These are phyloP conservation scores for Clitopilus hobsonii DNA, from an alignment of 768 basidiomycete genomes.

Conservation along the genomic window DNA sequence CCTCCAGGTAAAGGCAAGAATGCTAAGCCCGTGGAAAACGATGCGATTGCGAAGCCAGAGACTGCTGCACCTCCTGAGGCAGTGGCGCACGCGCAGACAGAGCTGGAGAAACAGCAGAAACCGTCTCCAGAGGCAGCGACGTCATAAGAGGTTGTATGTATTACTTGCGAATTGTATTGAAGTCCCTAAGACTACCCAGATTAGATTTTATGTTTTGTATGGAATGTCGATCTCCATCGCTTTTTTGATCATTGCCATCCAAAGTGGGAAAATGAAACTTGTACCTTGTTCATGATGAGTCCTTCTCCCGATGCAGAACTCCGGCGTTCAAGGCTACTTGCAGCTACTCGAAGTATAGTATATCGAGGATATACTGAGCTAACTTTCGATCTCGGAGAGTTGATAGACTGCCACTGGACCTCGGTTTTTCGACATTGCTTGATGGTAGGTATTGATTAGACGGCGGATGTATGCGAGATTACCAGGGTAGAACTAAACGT, in stretches of 20 bases:
- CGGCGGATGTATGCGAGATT: not conserved
- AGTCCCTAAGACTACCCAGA: too few relatives aligned
- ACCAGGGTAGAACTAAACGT: not conserved
- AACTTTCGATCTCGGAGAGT: not conserved
- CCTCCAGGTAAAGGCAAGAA: conserved; percentile 78
- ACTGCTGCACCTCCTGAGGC: conserved; percentile 5
- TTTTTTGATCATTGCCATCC: not conserved
- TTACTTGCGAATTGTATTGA: too few relatives aligned
- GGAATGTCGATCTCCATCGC: not conserved
- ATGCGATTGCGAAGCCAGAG: not conserved
- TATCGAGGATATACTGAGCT: not conserved
- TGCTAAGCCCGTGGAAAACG: conserved; percentile 16
- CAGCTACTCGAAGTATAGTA: not conserved
- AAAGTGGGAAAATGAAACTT: not conserved
- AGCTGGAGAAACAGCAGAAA: not conserved
- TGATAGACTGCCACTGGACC: not conserved
- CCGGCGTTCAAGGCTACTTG: not conserved
- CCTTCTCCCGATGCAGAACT: not conserved
- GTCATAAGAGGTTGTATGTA: too few relatives aligned
- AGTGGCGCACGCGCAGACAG: conserved; percentile 1
- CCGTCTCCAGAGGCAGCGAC: not conserved
- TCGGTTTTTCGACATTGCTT: not conserved
- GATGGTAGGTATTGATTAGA: not conserved
- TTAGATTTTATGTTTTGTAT: not conserved
- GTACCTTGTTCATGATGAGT: not conserved